Conservation (phyloP, 2,329 filamentous ascomycete genomes). For the Leptographium galeiforme region DNA sequence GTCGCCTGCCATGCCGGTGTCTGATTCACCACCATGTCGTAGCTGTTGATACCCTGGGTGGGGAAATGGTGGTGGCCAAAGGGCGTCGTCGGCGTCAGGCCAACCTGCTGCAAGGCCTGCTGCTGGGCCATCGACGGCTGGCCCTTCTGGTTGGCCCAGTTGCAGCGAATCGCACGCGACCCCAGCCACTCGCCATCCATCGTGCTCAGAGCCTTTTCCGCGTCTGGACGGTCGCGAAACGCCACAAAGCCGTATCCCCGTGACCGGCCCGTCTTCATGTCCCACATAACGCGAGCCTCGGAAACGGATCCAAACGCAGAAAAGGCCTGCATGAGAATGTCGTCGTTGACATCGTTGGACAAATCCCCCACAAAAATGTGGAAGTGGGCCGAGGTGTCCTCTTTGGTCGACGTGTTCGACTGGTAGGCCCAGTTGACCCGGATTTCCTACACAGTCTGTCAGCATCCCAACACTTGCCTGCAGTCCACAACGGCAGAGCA, state of each 20-base stretch:
- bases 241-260: conserved; percentile 97
- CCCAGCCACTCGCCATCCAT: conserved; percentile 99
- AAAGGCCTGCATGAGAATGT: conserved; percentile 85
- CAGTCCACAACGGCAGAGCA: conserved; percentile 17
- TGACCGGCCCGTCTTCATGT: conserved; percentile 98
- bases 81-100: conserved; percentile 92
- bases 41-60: conserved; percentile 90
- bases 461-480: conserved; percentile 6
- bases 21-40: conserved; percentile 91
- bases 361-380: conserved; percentile 98
- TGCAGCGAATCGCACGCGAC: conserved; percentile 94
- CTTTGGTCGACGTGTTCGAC: conserved; percentile 85
- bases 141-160: conserved; percentile 99
- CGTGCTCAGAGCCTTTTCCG: conserved; percentile 87
- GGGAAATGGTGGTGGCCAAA: conserved; percentile 98
- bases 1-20: conserved; percentile 98
- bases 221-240: conserved; percentile 84
- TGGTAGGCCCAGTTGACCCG: conserved; percentile 99
- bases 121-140: conserved; percentile 97
- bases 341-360: conserved; percentile 97
- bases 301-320: conserved; percentile 92
- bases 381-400: conserved; percentile 96
- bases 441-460: conserved; percentile 56
- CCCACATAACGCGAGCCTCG: conserved; percentile 99
- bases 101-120: conserved; percentile 93